Evolutionary conservation across 345 rosid genomes (phyloP), one percentile per base, ranked within the genome.

Genomic region (Firmiana major): DNA sequence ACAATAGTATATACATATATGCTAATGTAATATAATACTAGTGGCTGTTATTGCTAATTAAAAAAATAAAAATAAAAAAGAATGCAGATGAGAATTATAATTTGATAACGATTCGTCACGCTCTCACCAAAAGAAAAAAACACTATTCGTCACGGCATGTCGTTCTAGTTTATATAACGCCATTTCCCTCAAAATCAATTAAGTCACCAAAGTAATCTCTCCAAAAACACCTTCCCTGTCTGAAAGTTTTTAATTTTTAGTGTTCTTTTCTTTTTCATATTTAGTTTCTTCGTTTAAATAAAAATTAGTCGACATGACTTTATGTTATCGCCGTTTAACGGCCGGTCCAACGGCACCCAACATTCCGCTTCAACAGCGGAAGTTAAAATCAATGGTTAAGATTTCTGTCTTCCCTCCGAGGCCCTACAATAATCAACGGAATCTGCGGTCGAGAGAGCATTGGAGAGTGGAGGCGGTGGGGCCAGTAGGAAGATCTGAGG

Each of bases 291-390:
- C 17, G 24, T 73, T 58, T 19, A 10, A 64, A 19, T 19, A 9
- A 24, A 75, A 34, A 63, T 46, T 21, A 8, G 40, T 19, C 51
- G 71, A 26, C 80, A 91, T 94, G 98, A 80, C 90, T 57, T 87
- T 89, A 49, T 84, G 81, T 81, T 79, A 82, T 86, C 75, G 84
- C 82, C 88, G 88, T 78, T 75, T 88, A 76, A 77, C 81, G 77
- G 74, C 81, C 86, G 87, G 82, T 36, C 69, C 69, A n/a, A 66
- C 82, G 48, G 26, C 63, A 9, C 66, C 84, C 31, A n/a, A 71
- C 70, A 48, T 78, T 40, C 71, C 79, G 60, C 63, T 80, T 66
- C 75, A 77, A 38, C 73, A 76, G 46, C 87, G 60, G 62, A 79
- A 77, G 53, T 64, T 73, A 12, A 80, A 28, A 2, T 83, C 78